Conservation (phyloP, 768 basidiomycete genomes). For the Cyclocybe aegerita region DNA sequence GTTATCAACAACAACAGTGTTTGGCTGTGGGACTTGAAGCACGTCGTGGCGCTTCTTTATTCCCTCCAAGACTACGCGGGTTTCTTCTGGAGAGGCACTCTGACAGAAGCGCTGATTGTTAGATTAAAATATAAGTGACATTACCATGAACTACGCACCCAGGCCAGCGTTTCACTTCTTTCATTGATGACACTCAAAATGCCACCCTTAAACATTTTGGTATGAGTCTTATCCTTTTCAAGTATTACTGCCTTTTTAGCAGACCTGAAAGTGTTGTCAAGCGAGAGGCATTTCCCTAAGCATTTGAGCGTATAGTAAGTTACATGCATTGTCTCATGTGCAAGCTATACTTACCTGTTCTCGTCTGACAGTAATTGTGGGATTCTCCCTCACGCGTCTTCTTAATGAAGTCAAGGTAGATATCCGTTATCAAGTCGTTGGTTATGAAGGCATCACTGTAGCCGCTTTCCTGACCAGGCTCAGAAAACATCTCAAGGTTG, state of each 20-base stretch:
- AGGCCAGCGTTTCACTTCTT: neutral
- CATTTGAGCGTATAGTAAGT: neutral
- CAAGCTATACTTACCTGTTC: conserved; percentile 1
- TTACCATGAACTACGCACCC: conserved; percentile 3
- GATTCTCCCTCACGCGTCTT: conserved; percentile 3
- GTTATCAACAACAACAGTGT: conserved; percentile 5
- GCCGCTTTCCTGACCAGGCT: neutral
- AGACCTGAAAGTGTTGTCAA: conserved; percentile 13
- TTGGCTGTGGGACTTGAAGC: neutral
- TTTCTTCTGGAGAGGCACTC: conserved; percentile 4
- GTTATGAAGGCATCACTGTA: neutral
- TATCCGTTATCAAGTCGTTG: conserved; percentile 5
- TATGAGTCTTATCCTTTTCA: neutral
- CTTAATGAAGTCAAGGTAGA: conserved; percentile 1
- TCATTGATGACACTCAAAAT: conserved; percentile 10
- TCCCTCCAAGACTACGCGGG: neutral
- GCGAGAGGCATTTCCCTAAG: conserved; percentile 3
- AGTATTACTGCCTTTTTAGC: conserved; percentile 7
- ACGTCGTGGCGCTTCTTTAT: neutral
- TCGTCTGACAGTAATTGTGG: conserved; percentile 1
- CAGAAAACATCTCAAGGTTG: neutral
- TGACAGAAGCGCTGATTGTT: conserved; percentile 2
- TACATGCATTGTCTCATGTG: neutral
- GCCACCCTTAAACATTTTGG: conserved; percentile 4
- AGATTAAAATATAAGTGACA: neutral